A percentile compares a stretch with the other conserved stretches of the same genome.
These are phyloP conservation scores for Termitomyces heimii DNA, from an alignment of 768 basidiomycete genomes.

Conservation along the genomic window DNA sequence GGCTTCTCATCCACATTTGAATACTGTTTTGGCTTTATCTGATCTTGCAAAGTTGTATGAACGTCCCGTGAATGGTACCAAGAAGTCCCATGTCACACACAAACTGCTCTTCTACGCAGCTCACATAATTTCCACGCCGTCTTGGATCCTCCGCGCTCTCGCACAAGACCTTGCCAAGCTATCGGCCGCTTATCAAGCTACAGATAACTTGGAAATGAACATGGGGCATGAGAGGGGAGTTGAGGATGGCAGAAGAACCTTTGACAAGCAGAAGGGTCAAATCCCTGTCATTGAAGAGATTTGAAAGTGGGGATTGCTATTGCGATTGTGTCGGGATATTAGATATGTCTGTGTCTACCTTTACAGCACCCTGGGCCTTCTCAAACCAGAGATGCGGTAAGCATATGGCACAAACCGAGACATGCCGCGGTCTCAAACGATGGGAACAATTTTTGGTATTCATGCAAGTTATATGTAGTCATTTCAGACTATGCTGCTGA, in stretches of 20 bases:
- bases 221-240: too few species aligned
- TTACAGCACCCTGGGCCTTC: neutral
- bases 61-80: neutral
- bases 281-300: constrained; percentile 10
- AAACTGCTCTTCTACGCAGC: constrained; percentile 72
- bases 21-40: constrained; percentile 44
- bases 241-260: neutral
- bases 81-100: constrained; percentile 37
- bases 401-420: neutral
- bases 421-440: neutral
- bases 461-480: neutral
- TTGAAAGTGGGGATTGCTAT: neutral
- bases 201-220: neutral
- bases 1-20: constrained; percentile 32
- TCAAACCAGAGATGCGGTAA: neutral
- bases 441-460: neutral
- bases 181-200: constrained; percentile 17
- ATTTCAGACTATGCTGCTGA: neutral
- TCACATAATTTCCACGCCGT: constrained; percentile 46
- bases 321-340: too few species aligned
- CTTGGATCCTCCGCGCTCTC: constrained; percentile 31
- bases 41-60: constrained; percentile 45
- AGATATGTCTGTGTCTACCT: neutral
- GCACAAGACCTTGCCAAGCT: constrained; percentile 32
- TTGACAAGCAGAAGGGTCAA: neutral